Evolutionary conservation across 1,284 basidiomycete species (phyloP).

Genomic region (Sanghuangporus baumii): DNA sequence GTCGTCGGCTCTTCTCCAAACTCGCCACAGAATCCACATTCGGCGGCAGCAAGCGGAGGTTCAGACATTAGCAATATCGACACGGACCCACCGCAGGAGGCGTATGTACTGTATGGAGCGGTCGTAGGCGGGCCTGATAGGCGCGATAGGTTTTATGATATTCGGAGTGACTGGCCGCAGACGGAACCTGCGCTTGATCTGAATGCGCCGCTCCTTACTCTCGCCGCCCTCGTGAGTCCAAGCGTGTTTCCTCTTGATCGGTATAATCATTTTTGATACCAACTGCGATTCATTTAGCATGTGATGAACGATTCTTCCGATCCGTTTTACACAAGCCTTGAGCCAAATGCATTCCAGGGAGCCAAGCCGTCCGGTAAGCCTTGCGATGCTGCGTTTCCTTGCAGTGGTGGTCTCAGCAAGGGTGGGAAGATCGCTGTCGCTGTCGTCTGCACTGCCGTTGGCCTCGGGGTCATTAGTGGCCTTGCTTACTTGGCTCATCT

Average conservation of each 20-base stretch:
- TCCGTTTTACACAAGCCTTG: constrained; percentile 71
- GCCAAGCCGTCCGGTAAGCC: constrained; percentile 62
- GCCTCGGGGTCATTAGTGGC: constrained; percentile 47
- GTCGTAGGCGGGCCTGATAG: constrained; percentile 83
- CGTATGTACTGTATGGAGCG: constrained; percentile 80
- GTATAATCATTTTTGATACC: not conserved
- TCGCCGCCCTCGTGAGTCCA: constrained; percentile 54
- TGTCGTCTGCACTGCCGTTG: constrained; percentile 56
- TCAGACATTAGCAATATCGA: constrained; percentile 56
- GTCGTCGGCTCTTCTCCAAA: constrained; percentile 86
- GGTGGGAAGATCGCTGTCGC: constrained; percentile 70
- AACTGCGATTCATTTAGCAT: constrained; percentile 28
- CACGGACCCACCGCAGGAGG: constrained; percentile 62
- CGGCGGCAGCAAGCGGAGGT: constrained; percentile 81
- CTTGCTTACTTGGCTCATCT: constrained; percentile 38
- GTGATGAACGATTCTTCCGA: constrained; percentile 63
- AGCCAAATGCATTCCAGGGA: constrained; percentile 59
- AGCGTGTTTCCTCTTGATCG: not conserved
- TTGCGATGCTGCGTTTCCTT: constrained; percentile 69
- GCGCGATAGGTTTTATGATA: constrained; percentile 75
- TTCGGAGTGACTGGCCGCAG: constrained; percentile 78
- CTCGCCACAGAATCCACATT: constrained; percentile 85
- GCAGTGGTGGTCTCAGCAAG: constrained; percentile 44
- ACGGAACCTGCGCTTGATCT: constrained; percentile 81
- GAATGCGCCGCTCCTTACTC: constrained; percentile 79